phyloP scores from a whole-genome alignment of 2,329 filamentous ascomycete species.

The Stemphylium lycopersici region DNA sequence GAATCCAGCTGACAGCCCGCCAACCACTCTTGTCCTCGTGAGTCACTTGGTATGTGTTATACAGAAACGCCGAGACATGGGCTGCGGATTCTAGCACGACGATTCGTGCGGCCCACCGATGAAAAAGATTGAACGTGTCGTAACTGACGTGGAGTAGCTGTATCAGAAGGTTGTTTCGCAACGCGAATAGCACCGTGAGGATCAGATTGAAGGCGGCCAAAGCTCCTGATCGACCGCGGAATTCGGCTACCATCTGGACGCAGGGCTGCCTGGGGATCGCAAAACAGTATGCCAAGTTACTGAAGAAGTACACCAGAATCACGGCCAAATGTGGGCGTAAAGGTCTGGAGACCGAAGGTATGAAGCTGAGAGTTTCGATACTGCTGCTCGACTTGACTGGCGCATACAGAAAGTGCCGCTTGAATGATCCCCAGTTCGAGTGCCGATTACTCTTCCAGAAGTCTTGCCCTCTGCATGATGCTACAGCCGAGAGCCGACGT shows the following conservation, averaged over 20 bases:
- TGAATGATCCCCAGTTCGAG: conserved; percentile 35
- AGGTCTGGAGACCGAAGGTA: conserved; percentile 27
- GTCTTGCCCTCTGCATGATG: conserved; percentile 12
- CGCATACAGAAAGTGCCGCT: conserved; percentile 50
- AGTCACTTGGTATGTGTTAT: conserved; percentile 46
- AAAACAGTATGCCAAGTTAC: conserved; percentile 50
- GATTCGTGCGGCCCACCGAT: conserved; percentile 77
- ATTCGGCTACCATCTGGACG: conserved; percentile 68
- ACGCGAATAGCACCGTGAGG: conserved; percentile 72
- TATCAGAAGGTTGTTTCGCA: conserved; percentile 77
- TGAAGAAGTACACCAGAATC: conserved; percentile 48
- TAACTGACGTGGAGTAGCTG: conserved; percentile 71
- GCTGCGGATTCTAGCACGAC: conserved; percentile 69
- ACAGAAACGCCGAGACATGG: conserved; percentile 66
- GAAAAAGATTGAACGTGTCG: conserved; percentile 78
- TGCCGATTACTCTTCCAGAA: conserved; percentile 20
- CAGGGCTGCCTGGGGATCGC: conserved; percentile 66
- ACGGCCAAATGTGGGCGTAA: conserved; percentile 48
- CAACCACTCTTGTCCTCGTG: conserved; percentile 54
- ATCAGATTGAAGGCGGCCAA: conserved; percentile 76
- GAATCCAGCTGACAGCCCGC: conserved; percentile 36
- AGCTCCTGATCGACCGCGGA: conserved; percentile 70
- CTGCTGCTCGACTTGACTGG: conserved; percentile 46
- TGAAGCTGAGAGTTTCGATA: conserved; percentile 23
- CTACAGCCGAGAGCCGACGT: conserved; percentile 13